A percentile compares a stretch with the other conserved stretches of the same genome.
phyloP scores from a whole-genome alignment of 2,329 filamentous ascomycete species.

The Talaromyces sp. region DNA sequence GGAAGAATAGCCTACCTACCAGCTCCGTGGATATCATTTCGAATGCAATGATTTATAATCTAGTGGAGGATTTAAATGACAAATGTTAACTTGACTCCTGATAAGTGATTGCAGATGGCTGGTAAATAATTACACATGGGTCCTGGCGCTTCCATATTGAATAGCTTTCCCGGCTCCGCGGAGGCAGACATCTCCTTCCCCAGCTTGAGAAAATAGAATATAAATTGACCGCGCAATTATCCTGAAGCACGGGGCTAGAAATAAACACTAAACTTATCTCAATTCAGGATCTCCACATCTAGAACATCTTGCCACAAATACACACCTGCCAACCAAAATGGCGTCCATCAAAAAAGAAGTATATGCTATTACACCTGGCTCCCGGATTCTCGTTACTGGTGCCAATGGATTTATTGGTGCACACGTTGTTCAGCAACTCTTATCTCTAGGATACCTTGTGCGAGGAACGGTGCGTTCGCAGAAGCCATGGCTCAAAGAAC shows the following conservation, averaged over 20 bases:
- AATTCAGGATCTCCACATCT: neutral
- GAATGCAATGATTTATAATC: neutral
- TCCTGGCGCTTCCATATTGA: neutral
- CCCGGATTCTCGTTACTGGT: conserved; percentile 42
- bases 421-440: conserved; percentile 37
- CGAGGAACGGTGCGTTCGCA: conserved; percentile 41
- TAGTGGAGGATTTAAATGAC: neutral
- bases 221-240: too few species aligned
- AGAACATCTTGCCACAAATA: neutral
- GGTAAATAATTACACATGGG: neutral
- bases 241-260: too few species aligned
- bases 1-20: too few species aligned
- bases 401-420: conserved; percentile 43
- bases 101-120: neutral
- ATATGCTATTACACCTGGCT: conserved; percentile 21
- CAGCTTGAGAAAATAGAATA: neutral
- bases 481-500: conserved; percentile 30
- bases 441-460: conserved; percentile 38
- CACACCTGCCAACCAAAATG: neutral
- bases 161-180: neutral
- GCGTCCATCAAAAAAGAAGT: neutral
- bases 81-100: neutral
- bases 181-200: neutral
- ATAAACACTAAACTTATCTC: neutral
- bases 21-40: neutral